phyloP scores from a whole-genome alignment of 345 rosid species.

The Lepidium sativum region DNA sequence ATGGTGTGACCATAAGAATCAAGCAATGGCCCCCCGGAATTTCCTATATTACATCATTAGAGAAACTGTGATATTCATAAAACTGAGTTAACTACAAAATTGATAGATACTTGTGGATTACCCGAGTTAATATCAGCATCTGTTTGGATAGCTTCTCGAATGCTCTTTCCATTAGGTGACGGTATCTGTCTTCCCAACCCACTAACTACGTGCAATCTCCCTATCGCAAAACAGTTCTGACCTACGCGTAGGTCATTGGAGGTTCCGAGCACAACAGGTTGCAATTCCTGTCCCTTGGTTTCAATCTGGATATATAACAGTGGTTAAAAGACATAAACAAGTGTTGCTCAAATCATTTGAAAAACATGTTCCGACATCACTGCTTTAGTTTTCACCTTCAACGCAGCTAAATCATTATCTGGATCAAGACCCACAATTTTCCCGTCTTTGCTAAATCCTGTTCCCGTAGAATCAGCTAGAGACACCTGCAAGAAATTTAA shows the following conservation, averaged over 20 bases:
- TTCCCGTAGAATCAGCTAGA: constrained; percentile 60
- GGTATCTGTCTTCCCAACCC: constrained; percentile 88
- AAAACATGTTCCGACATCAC: too few species aligned
- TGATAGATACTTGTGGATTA: neutral
- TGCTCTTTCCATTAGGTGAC: constrained; percentile 74
- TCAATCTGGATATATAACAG: constrained; percentile 38
- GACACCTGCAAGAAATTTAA: constrained; percentile 31
- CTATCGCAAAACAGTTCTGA: constrained; percentile 83
- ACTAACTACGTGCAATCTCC: constrained; percentile 65
- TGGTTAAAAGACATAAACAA: too few species aligned
- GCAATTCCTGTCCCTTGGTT: constrained; percentile 51
- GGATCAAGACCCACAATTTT: constrained; percentile 69
- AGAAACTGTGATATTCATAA: neutral
- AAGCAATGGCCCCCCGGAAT: constrained; percentile 74
- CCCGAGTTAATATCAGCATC: constrained; percentile 87
- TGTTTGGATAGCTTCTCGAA: constrained; percentile 77
- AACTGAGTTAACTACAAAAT: neutral
- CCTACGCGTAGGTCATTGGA: constrained; percentile 68
- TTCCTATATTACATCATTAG: constrained; percentile 29
- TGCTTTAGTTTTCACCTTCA: too few species aligned
- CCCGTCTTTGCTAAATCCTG: constrained; percentile 52
- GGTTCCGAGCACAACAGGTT: constrained; percentile 65
- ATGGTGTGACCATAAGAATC: constrained; percentile 78
- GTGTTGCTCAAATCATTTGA: neutral
- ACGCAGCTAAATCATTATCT: constrained; percentile 71